A percentile compares a stretch with the other conserved stretches of the same genome.
Evolutionary conservation across 192 early-diverging fungal genomes (phyloP).

Genomic region (Mortierella antarctica): DNA sequence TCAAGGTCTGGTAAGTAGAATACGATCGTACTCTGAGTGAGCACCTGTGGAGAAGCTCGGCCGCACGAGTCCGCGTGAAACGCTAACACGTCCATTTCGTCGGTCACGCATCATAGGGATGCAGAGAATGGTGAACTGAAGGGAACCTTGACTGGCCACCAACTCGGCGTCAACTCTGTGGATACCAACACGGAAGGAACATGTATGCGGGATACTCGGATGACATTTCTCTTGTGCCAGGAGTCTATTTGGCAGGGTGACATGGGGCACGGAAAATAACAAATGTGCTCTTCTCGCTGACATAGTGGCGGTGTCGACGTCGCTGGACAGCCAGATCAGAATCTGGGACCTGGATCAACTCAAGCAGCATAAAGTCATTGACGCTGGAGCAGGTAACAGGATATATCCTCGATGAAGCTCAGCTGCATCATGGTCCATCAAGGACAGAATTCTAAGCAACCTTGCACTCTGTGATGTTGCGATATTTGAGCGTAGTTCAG

Average conservation of each 20-base stretch:
- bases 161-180: slow-evolving; percentile 82
- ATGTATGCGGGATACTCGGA: slow-evolving; percentile 35
- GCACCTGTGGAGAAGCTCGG: not conserved
- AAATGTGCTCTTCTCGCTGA: not conserved
- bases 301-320: slow-evolving; percentile 76
- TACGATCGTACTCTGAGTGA: not conserved
- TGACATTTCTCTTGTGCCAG: not conserved
- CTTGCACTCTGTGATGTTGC: not conserved
- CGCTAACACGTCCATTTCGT: not conserved
- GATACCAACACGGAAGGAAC: slow-evolving; percentile 69
- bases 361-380: slow-evolving; percentile 68
- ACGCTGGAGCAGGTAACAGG: slow-evolving; percentile 65
- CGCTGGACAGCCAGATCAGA: slow-evolving; percentile 80
- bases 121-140: slow-evolving; percentile 64
- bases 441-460: too few species aligned
- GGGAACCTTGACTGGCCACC: slow-evolving; percentile 76
- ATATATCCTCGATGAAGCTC: not conserved
- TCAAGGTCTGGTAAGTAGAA: slow-evolving; percentile 80
- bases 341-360: slow-evolving; percentile 77
- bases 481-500: slow-evolving; percentile 60
- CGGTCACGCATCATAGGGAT: slow-evolving; percentile 57
- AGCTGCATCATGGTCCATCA: too few species aligned
- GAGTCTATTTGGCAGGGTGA: not conserved
- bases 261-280: not conserved
- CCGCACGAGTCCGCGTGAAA: too few species aligned